Evolutionary conservation across 2,329 filamentous ascomycete genomes (phyloP).

Genomic region (Botryotinia narcissicola): DNA sequence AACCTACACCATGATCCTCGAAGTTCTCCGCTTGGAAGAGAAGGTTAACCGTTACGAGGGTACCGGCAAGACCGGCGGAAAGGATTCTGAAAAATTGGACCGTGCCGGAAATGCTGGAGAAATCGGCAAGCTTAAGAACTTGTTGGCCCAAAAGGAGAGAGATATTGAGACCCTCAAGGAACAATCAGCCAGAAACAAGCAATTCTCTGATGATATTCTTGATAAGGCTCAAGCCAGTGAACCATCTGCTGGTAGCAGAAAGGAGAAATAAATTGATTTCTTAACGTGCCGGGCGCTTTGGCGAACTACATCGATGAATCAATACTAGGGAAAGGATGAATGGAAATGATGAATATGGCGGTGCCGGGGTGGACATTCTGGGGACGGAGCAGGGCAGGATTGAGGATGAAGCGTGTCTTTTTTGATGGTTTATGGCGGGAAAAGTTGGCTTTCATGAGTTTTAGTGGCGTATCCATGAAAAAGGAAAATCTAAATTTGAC

Average conservation of each 20-base stretch:
- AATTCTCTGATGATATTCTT: slow-evolving; percentile 12
- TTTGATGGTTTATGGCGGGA: neutral
- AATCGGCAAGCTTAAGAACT: slow-evolving; percentile 64
- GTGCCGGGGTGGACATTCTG: neutral
- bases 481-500: neutral
- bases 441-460: slow-evolving; percentile 6
- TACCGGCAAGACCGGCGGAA: slow-evolving; percentile 55
- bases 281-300: slow-evolving; percentile 3
- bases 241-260: slow-evolving; percentile 8
- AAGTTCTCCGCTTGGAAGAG: slow-evolving; percentile 71
- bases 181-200: slow-evolving; percentile 53
- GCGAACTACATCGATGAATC: neutral
- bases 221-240: slow-evolving; percentile 14
- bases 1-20: slow-evolving; percentile 78
- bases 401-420: neutral
- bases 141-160: slow-evolving; percentile 70
- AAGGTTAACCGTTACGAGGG: slow-evolving; percentile 82
- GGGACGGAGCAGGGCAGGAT: neutral
- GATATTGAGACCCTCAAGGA: slow-evolving; percentile 59
- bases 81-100: slow-evolving; percentile 70
- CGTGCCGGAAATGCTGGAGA: slow-evolving; percentile 72
- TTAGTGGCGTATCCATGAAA: slow-evolving; percentile 2
- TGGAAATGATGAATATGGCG: neutral
- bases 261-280: slow-evolving; percentile 1
- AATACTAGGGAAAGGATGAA: neutral